Base-by-base conservation (phyloP, 345 rosid species). In the Tarenaya hassleriana region DNA sequence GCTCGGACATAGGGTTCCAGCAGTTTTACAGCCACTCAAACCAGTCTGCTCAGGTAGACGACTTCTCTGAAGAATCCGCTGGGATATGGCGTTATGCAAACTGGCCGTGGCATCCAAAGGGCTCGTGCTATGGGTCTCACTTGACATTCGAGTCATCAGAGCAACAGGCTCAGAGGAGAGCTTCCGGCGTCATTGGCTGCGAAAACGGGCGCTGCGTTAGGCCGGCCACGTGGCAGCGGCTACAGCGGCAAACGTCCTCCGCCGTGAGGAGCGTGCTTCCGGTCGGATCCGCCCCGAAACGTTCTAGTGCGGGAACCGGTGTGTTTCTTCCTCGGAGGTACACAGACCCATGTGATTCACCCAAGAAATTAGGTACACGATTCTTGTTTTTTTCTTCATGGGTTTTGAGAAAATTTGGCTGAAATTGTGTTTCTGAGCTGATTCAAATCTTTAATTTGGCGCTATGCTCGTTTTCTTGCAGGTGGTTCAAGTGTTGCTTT, bases 311-410 rank as follows among this genome's bases (percentile, higher is more conserved):
- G 4, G 71, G 71, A 1, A 60, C 71, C 52, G 71, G 71, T 47
- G 71, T 66, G 14, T 66, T 66, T 15, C 66, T 66, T 41, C 71
- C 71, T 10, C 46, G 71, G 46, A 1, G 56, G 13, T 60, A 54
- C 56, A 65, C 71, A 13, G 1, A 9, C 1, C 10, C 55, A 31
- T 20, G 55, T 0, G 56, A 53, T 3, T 31, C 61, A 0, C 16
- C 1, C 7, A 59, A 41, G 2, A 59, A 11, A 11, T 7, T 48
- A 39, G 43, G 61, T 55, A 19, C 1, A 10, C 9, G 9, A 7
- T n/a, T n/a, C n/a, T n/a, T n/a, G n/a, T 16, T 7, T 10, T 29
- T 42, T 12, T 7, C 5, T 13, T 0, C 10, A n/a, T n/a, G n/a
- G n/a, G n/a, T n/a, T n/a, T n/a, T n/a, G n/a, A n/a, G n/a, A n/a